Evolutionary conservation across 2,329 filamentous ascomycete genomes (phyloP), one percentile per base, ranked within the genome.

Genomic region (Aquanectria penicillioides): DNA sequence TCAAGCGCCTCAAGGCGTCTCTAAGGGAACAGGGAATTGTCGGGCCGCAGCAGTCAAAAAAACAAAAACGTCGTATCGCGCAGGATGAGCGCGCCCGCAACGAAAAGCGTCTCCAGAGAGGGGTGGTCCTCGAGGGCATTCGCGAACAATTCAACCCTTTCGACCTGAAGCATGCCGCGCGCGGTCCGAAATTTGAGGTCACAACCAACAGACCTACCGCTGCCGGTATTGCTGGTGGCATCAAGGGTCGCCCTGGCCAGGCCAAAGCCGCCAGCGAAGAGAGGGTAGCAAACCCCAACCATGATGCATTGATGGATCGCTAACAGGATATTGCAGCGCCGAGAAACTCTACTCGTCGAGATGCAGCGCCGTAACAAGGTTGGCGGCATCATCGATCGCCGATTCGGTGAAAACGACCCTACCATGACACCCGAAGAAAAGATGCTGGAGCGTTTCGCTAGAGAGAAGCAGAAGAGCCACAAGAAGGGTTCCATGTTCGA

Each of bases 131-230:
- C 62, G 88, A 91, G 68, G 87, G 86, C 56, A 97, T 99, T 74
- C 90, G 95, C 72, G 94, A 98, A 71, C 90, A 94, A 67, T 98
- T 98, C 85, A 99, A 99, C 75, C 95, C 95, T 0, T 99, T 99
- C 77, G 95, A 99, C 73, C 86, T 97, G 74, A 96, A 96, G 77
- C 87, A 91, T 57, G 88, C 90, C 34, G 83, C 89, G 1, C 85
- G 90, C 59, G 91, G 89, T 0, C 88, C 88, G 55, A 98, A 98
- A 71, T 97, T 97, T 65, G 89, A 94, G 37, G 89, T 94, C 38
- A 93, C 91, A 0, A 94, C 84, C 50, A 86, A 86, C 63, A 85
- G 86, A 57, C 82, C 85, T 6, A 77, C 79, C 11, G 77, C 77
- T 25, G 80, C 80, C 46, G 81, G 81, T 71, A 80, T 82, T 23